These are phyloP conservation scores for Trichosporon coremiiforme DNA, from an alignment of 1,284 basidiomycete species.

Conservation along the genomic window DNA sequence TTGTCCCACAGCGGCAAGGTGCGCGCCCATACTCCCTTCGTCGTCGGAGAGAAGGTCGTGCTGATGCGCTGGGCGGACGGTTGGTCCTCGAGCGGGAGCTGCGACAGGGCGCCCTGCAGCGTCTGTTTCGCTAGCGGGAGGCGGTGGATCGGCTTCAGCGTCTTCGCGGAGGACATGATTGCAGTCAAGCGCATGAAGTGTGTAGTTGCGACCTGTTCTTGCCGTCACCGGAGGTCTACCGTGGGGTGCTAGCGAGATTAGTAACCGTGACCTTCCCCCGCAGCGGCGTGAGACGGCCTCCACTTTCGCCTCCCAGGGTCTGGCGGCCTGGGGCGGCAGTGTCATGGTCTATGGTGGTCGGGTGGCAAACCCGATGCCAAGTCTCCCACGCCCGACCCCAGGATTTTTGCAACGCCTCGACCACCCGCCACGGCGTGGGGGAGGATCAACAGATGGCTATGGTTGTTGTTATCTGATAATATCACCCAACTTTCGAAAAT, in stretches of 20 bases:
- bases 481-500: conserved; percentile 29
- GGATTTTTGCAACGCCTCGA: background rate
- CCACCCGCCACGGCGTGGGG: background rate
- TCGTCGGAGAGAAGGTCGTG: conserved; percentile 60
- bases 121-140: conserved; percentile 44
- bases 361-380: background rate
- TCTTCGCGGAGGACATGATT: conserved; percentile 13
- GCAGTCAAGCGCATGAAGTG: conserved; percentile 11
- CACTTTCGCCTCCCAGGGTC: background rate
- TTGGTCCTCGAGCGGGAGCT: conserved; percentile 50
- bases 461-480: conserved; percentile 21
- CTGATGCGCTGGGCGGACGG: conserved; percentile 74
- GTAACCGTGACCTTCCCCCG: background rate
- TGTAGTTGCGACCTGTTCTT: background rate
- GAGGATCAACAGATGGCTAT: too few species aligned
- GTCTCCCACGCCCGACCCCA: conserved; percentile 19
- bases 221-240: too few species aligned
- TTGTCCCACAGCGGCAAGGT: conserved; percentile 77
- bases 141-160: conserved; percentile 36
- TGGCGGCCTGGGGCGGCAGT: too few species aligned
- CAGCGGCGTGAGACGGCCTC: background rate
- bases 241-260: background rate
- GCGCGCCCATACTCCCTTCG: conserved; percentile 66
- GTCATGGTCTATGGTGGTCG: background rate
- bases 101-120: conserved; percentile 41